Conservation (phyloP, 2,329 filamentous ascomycete species). For the Fonsecaea nubica region DNA sequence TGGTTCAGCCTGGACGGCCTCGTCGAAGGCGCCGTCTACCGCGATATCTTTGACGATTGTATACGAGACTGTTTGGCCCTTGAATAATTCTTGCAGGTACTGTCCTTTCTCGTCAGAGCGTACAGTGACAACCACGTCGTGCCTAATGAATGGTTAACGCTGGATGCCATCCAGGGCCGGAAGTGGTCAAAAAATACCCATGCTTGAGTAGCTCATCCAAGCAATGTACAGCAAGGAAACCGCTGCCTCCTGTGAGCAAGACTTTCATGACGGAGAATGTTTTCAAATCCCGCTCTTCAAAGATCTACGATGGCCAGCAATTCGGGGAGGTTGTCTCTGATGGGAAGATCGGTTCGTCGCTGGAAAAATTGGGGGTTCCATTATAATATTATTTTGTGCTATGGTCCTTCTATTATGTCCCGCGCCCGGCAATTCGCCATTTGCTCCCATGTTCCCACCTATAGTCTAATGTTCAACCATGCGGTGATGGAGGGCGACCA, state of each 20-base stretch:
- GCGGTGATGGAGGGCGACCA: not conserved
- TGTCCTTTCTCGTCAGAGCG: constrained; percentile 41
- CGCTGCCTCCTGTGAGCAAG: constrained; percentile 32
- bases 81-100: constrained; percentile 39
- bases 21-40: constrained; percentile 45
- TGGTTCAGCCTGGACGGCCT: constrained; percentile 50
- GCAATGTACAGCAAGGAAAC: constrained; percentile 34
- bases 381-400: not conserved
- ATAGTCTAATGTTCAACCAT: not conserved
- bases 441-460: not conserved
- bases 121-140: constrained; percentile 40
- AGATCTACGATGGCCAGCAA: not conserved
- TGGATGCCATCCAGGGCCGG: not conserved
- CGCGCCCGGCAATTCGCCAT: constrained; percentile 3
- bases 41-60: constrained; percentile 32
- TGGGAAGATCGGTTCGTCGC: not conserved
- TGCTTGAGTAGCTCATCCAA: constrained; percentile 26
- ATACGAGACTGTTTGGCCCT: constrained; percentile 23
- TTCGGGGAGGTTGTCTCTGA: not conserved
- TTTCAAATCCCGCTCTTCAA: not conserved
- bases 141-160: constrained; percentile 18
- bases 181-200: constrained; percentile 20
- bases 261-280: constrained; percentile 27
- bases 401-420: not conserved
- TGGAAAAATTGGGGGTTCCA: not conserved